Base-by-base conservation (phyloP, 1,284 basidiomycete species). In the Apiotrichum sp. region DNA sequence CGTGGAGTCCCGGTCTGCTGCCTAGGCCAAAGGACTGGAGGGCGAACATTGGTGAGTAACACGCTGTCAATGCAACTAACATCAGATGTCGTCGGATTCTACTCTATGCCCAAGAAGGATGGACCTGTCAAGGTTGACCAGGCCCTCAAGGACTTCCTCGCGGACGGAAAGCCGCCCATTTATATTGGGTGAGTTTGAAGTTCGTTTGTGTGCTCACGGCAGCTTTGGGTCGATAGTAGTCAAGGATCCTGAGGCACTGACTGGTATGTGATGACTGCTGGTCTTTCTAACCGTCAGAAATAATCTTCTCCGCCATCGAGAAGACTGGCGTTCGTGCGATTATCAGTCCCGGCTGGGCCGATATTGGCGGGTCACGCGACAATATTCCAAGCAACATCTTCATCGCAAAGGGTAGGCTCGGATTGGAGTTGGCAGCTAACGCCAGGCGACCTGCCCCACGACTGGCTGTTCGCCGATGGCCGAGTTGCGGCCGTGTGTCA, bases 141-240 rank as follows among this genome's bases (percentile, higher is more conserved):
- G 0, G 73, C 78, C 6, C 65, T 85, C 2, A 70, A 68, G 4
- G 66, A 75, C 0, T 85, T 85, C 65, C 67, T 85, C 38, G 75
- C 65, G 0, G 76, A 71, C 4, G 84, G 83, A n/a, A 75, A 79
- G 4, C 66, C 83, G 3, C 83, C 84, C 0, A 73, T 85, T 4
- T 85, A 85, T 63, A 82, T 85, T 50, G 84, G 83, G 81, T 82
- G 36, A 55, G 34, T 73, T 41, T 11, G 36, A 13, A 22, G 36
- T 14, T 1, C 4, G 11, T 16, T 40, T 35, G 3, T 16, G 9
- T 13, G 16, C 36, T 29, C 4, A 32, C 9, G 9, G 11, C 59
- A 83, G 83, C 5, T 85, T 85, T 66, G 84, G 84, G 1, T 84
- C 83, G 0, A 81, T 85, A 1, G 82, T 84, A 0, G 81, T 86